Percentiles rank a stretch among this genome's conserved stretches.
Evolutionary conservation across 345 rosid species (phyloP).

Genomic region (Erucastrum elatum): DNA sequence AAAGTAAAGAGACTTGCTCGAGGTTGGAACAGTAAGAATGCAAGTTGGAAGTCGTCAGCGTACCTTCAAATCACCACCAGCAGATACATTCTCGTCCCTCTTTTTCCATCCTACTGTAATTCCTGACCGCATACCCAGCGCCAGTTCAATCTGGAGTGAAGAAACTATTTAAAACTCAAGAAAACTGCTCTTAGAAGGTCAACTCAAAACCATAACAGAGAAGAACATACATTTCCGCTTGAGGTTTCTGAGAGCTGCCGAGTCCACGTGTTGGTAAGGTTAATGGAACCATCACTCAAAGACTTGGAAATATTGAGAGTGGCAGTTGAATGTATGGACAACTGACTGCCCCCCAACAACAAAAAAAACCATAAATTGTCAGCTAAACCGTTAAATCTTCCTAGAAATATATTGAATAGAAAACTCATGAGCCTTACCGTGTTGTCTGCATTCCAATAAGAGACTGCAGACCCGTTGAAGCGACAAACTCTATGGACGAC

Average conservation of each 20-base stretch:
- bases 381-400: conserved; percentile 12
- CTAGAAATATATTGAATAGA: conserved; percentile 3
- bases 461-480: conserved; percentile 75
- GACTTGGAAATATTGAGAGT: conserved; percentile 74
- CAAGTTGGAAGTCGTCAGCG: background rate
- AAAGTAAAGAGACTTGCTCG: conserved; percentile 5
- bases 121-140: conserved; percentile 75
- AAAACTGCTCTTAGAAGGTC: conserved; percentile 2
- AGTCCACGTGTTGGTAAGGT: conserved; percentile 90
- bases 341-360: conserved; percentile 50
- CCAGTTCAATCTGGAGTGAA: conserved; percentile 63
- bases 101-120: conserved; percentile 81
- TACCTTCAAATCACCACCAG: conserved; percentile 79
- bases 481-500: conserved; percentile 75
- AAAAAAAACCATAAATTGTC: conserved; percentile 10
- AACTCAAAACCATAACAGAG: conserved; percentile 20
- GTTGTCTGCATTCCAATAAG: conserved; percentile 77
- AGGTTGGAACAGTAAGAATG: background rate
- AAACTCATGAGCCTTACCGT: conserved; percentile 49
- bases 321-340: conserved; percentile 82
- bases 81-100: conserved; percentile 75
- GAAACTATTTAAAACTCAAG: conserved; percentile 18
- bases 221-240: conserved; percentile 72
- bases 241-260: conserved; percentile 85
- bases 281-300: conserved; percentile 83